Conservation (phyloP, 768 basidiomycete species). For the Cyclocybe cylindracea region DNA sequence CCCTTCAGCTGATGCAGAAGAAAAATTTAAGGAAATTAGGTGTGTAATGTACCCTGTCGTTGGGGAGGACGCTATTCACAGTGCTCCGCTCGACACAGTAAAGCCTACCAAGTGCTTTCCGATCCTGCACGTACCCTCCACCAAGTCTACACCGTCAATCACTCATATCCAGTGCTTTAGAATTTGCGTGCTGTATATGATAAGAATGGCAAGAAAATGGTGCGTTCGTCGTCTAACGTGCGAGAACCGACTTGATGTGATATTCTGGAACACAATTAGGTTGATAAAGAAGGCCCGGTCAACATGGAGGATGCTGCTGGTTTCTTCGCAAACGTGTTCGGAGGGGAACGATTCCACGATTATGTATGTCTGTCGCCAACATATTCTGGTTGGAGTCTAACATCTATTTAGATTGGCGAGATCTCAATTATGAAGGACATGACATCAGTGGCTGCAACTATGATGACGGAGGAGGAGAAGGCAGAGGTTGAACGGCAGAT, state of each 20-base stretch:
- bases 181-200: slow-evolving; percentile 91
- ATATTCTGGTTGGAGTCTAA: background rate
- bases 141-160: background rate
- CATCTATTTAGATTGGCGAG: slow-evolving; percentile 79
- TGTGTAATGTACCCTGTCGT: slow-evolving; percentile 25
- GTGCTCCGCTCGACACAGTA: slow-evolving; percentile 43
- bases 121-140: slow-evolving; percentile 60
- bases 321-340: slow-evolving; percentile 95
- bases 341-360: slow-evolving; percentile 88
- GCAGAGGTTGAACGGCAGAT: slow-evolving; percentile 81
- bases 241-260: background rate
- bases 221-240: slow-evolving; percentile 27
- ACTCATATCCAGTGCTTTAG: slow-evolving; percentile 31
- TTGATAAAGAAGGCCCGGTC: slow-evolving; percentile 75
- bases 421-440: slow-evolving; percentile 95
- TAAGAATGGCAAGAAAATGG: slow-evolving; percentile 91
- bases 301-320: slow-evolving; percentile 91
- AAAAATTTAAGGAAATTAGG: slow-evolving; percentile 98
- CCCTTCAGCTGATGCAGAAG: slow-evolving; percentile 86
- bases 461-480: slow-evolving; percentile 93
- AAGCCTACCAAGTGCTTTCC: slow-evolving; percentile 93
- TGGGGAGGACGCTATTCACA: background rate
- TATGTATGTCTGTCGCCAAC: slow-evolving; percentile 58
- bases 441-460: slow-evolving; percentile 80
- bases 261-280: slow-evolving; percentile 31